These are phyloP conservation scores for Jatropha podagrica DNA, from an alignment of 441 rosid species.

Conservation along the genomic window DNA sequence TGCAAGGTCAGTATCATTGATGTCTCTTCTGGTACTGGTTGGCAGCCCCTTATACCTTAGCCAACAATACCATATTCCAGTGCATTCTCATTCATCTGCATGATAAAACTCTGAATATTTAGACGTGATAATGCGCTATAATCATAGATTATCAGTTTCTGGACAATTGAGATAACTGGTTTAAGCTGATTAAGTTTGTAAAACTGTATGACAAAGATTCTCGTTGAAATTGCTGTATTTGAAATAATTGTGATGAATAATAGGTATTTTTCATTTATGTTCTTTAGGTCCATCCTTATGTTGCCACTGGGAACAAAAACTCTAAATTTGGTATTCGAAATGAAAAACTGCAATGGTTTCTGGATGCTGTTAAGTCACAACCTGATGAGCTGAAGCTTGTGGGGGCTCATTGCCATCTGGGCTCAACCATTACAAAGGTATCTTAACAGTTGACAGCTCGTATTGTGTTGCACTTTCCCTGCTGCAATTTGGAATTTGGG, in stretches of 20 bases:
- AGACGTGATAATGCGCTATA: neutral
- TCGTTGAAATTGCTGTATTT: constrained; percentile 4
- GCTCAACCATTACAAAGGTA: constrained; percentile 98
- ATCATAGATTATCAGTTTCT: neutral
- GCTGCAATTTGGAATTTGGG: neutral
- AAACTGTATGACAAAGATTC: neutral
- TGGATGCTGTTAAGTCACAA: constrained; percentile 89
- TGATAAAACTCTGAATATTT: neutral
- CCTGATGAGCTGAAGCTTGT: constrained; percentile 90
- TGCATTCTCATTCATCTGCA: neutral
- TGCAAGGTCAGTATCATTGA: neutral
- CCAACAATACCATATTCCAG: neutral
- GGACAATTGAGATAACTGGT: neutral
- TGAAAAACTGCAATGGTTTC: constrained; percentile 98
- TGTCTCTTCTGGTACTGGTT: neutral
- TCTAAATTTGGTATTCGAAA: constrained; percentile 98
- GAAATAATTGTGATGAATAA: neutral
- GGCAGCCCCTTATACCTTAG: neutral
- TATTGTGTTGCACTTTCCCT: constrained; percentile 4
- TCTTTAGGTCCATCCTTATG: constrained; percentile 91
- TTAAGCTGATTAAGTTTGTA: constrained; percentile 1
- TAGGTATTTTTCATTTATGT: neutral
- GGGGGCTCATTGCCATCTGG: constrained; percentile 98
- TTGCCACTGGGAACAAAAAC: constrained; percentile 97
- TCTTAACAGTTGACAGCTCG: neutral